These are phyloP conservation scores for Nemania bipapillata DNA, from an alignment of 2,329 filamentous ascomycete species.

Conservation along the genomic window DNA sequence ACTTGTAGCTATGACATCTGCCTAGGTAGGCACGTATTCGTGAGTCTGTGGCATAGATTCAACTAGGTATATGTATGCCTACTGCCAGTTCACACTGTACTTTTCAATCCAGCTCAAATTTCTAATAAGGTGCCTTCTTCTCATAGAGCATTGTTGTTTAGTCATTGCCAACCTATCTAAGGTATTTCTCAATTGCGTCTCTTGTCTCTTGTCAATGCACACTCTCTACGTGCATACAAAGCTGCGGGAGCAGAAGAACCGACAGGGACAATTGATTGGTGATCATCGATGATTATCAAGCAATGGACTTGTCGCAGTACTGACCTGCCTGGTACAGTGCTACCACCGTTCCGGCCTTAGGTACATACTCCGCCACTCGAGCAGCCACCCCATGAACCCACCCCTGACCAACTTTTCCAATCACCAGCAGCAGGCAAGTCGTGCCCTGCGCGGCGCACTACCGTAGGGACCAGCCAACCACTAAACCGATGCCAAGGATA, in stretches of 20 bases:
- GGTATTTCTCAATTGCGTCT: background rate
- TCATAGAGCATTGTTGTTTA: background rate
- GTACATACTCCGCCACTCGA: slow-evolving; percentile 28
- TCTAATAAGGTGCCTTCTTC: background rate
- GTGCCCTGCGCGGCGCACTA: background rate
- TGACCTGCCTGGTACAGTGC: slow-evolving; percentile 15
- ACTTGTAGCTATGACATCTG: no score
- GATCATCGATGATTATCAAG: slow-evolving; percentile 36
- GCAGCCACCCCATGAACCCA: background rate
- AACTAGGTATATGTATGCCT: background rate
- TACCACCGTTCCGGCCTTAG: background rate
- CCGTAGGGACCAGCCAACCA: slow-evolving; percentile 6
- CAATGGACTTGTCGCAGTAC: slow-evolving; percentile 18
- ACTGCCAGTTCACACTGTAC: background rate
- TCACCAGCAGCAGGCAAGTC: slow-evolving; percentile 16
- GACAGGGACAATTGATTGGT: slow-evolving; percentile 16
- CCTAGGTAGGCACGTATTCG: no score
- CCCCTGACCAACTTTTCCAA: slow-evolving; percentile 19
- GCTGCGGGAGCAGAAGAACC: slow-evolving; percentile 1
- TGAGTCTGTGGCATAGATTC: background rate
- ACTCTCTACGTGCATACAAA: no score
- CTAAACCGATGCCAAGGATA: slow-evolving; percentile 23
- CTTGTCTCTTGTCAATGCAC: no score
- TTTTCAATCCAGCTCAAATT: background rate
- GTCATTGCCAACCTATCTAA: no score